These are phyloP conservation scores for Epichloe uncinata DNA, from an alignment of 2,329 filamentous ascomycete species.

Conservation along the genomic window DNA sequence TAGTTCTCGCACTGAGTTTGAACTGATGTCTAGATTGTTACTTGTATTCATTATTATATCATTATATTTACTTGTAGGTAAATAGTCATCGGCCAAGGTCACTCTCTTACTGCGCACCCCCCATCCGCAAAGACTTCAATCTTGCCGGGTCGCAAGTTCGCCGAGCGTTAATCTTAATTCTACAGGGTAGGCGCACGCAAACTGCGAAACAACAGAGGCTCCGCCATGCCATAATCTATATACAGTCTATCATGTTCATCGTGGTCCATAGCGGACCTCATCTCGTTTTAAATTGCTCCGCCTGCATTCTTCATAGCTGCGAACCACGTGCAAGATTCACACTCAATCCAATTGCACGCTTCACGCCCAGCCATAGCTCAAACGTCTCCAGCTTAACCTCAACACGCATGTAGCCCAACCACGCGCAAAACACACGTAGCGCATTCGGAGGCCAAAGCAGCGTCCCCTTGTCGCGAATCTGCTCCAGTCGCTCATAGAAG, in stretches of 20 bases:
- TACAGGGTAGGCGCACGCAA: not conserved
- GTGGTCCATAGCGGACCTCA: too few species aligned
- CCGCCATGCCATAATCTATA: slow-evolving; percentile 4
- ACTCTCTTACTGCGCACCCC: too few species aligned
- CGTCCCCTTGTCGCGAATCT: slow-evolving; percentile 38
- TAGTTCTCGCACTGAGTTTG: too few species aligned
- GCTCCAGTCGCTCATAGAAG: slow-evolving; percentile 49
- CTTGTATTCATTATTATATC: too few species aligned
- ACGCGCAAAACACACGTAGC: slow-evolving; percentile 39
- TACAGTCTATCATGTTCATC: slow-evolving; percentile 7
- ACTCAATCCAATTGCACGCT: slow-evolving; percentile 30
- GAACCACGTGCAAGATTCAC: slow-evolving; percentile 13
- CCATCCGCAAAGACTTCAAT: too few species aligned
- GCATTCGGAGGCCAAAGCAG: slow-evolving; percentile 46
- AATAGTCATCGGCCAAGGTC: too few species aligned
- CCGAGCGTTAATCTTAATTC: not conserved
- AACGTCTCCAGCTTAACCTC: slow-evolving; percentile 50
- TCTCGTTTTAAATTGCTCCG: not conserved
- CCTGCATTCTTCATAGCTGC: slow-evolving; percentile 10
- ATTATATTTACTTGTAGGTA: too few species aligned
- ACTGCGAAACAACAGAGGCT: not conserved
- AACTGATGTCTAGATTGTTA: too few species aligned
- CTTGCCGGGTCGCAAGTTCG: too few species aligned
- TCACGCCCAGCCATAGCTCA: slow-evolving; percentile 45
- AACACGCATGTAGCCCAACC: slow-evolving; percentile 44